A percentile compares a stretch with the other conserved stretches of the same genome.
These are phyloP conservation scores for Colletotrichum phormii DNA, from an alignment of 2,329 filamentous ascomycete species.

Conservation along the genomic window DNA sequence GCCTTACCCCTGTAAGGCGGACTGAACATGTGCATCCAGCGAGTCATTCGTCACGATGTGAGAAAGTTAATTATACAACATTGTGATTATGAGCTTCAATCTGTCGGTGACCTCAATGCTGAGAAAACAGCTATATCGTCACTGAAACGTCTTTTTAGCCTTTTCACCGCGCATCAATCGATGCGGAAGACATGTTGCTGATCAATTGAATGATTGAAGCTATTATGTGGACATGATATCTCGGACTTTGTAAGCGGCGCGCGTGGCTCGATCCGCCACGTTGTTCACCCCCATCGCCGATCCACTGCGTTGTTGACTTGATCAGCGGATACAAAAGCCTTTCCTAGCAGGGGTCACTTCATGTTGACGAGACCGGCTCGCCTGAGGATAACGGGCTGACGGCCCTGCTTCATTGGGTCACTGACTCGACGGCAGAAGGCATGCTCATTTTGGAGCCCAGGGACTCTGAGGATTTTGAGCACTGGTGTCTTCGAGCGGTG, in stretches of 20 bases:
- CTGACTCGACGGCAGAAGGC: not conserved
- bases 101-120: not conserved
- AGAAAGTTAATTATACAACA: slow-evolving; percentile 3
- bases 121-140: not conserved
- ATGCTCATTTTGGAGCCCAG: not conserved
- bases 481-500: not conserved
- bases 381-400: not conserved
- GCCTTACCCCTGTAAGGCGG: slow-evolving; percentile 4
- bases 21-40: not conserved
- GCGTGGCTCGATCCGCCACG: not conserved
- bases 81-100: not conserved
- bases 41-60: slow-evolving; percentile 2
- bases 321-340: not conserved
- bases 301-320: not conserved
- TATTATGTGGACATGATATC: not conserved
- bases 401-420: not conserved
- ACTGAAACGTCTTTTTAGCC: not conserved
- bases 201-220: not conserved
- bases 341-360: not conserved
- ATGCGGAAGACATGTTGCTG: not conserved
- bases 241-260: not conserved
- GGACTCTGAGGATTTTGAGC: not conserved
- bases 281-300: not conserved
- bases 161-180: not conserved
- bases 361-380: not conserved